Conservation (phyloP, 1,284 basidiomycete species). For the Porogramme epimiltina region DNA sequence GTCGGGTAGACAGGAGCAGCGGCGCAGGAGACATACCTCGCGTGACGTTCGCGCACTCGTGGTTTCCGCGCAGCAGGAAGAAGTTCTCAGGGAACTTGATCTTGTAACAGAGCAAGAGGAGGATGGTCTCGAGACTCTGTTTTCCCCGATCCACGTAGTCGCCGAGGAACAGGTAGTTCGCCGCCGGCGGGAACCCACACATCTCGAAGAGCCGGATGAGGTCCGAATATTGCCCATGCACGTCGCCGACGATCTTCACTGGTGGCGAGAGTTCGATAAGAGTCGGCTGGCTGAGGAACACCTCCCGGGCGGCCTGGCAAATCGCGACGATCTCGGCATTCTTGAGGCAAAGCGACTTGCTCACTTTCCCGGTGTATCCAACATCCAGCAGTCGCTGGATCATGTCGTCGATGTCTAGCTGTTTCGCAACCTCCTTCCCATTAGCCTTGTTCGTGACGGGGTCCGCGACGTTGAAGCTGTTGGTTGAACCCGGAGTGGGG, state of each 20-base stretch:
- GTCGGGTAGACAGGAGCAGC: constrained; percentile 9
- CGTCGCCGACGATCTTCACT: constrained; percentile 99
- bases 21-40: constrained; percentile 63
- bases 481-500: constrained; percentile 48
- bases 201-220: constrained; percentile 98
- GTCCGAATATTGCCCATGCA: constrained; percentile 98
- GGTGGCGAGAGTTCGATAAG: constrained; percentile 97
- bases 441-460: constrained; percentile 44
- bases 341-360: constrained; percentile 95
- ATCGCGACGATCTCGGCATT: constrained; percentile 96
- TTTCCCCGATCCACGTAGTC: constrained; percentile 99
- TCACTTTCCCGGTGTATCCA: constrained; percentile 97
- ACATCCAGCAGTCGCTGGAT: constrained; percentile 95
- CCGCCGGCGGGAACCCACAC: constrained; percentile 97
- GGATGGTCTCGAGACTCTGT: constrained; percentile 97
- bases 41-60: constrained; percentile 99
- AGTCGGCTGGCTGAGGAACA: constrained; percentile 96
- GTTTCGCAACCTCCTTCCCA: constrained; percentile 59
- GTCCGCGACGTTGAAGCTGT: constrained; percentile 41
- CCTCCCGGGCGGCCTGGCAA: constrained; percentile 95
- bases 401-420: constrained; percentile 98
- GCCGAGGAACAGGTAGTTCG: constrained; percentile 98
- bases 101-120: constrained; percentile 97
- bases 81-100: constrained; percentile 99
- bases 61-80: constrained; percentile 96